These are phyloP conservation scores for Papiliotrema terrestris DNA, from an alignment of 1,284 basidiomycete species.

Conservation along the genomic window DNA sequence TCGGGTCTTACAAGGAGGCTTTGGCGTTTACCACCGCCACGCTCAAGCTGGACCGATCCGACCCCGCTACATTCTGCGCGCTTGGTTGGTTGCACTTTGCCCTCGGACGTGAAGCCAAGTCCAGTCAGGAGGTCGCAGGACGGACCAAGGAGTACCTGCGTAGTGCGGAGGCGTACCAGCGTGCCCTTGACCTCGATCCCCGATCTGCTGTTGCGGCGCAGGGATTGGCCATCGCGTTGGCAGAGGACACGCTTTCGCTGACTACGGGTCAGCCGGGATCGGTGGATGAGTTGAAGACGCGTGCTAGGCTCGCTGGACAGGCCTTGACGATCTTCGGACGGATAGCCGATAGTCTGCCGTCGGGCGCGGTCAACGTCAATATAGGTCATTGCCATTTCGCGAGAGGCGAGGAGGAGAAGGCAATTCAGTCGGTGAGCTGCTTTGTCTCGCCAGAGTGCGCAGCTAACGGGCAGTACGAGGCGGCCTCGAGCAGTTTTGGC, in stretches of 20 bases:
- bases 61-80: conserved; percentile 86
- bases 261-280: conserved; percentile 34
- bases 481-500: conserved; percentile 68
- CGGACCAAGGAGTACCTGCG: conserved; percentile 71
- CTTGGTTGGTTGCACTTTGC: conserved; percentile 79
- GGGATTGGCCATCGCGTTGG: conserved; percentile 84
- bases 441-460: background rate
- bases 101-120: conserved; percentile 63
- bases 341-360: conserved; percentile 76
- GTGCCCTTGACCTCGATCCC: conserved; percentile 75
- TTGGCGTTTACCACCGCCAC: conserved; percentile 82
- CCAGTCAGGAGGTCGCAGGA: conserved; percentile 59
- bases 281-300: conserved; percentile 59
- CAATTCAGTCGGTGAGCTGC: conserved; percentile 83
- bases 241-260: conserved; percentile 75
- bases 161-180: conserved; percentile 84
- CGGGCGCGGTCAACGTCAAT: conserved; percentile 86
- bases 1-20: conserved; percentile 59
- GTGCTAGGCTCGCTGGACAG: conserved; percentile 69
- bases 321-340: conserved; percentile 83
- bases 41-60: conserved; percentile 75
- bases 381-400: conserved; percentile 92
- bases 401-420: conserved; percentile 85
- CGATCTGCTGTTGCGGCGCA: conserved; percentile 85
- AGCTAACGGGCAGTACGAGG: conserved; percentile 67